Percentiles rank a stretch among this genome's conserved stretches.
Conservation (phyloP, 345 rosid genomes). For the Bruguiera sexangula region DNA sequence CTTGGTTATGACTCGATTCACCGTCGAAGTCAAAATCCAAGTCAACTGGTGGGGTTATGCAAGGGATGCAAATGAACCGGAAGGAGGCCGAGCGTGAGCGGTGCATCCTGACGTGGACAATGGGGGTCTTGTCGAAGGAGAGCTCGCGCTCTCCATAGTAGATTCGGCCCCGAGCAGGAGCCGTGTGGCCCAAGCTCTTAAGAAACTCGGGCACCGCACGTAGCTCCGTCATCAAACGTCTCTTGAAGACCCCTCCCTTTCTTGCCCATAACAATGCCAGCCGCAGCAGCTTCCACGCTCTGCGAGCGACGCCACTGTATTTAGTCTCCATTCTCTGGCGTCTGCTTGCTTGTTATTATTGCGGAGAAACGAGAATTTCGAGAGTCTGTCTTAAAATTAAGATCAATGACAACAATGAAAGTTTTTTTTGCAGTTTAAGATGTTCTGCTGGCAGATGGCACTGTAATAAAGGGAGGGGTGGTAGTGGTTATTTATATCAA, state of each 20-base stretch:
- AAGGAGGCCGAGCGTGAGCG: constrained; percentile 59
- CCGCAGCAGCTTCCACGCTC: constrained; percentile 56
- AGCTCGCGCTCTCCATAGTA: constrained; percentile 64
- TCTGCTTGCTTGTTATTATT: too few relatives aligned
- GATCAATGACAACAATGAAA: too few relatives aligned
- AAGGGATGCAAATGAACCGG: constrained; percentile 62
- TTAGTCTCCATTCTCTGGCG: constrained; percentile 33
- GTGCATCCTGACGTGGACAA: constrained; percentile 60
- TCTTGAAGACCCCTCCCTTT: constrained; percentile 64
- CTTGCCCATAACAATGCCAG: constrained; percentile 62
- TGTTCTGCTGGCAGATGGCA: too few relatives aligned
- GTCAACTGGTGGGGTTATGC: constrained; percentile 52
- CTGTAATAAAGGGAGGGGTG: too few relatives aligned
- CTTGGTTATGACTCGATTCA: not conserved
- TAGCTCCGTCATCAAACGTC: constrained; percentile 47
- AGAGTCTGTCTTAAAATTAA: too few relatives aligned
- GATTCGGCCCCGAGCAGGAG: constrained; percentile 22
- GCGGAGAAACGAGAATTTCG: too few relatives aligned
- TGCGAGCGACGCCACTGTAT: constrained; percentile 17
- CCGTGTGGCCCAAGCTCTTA: constrained; percentile 34
- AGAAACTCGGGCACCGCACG: constrained; percentile 52
- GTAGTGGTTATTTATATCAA: too few relatives aligned
- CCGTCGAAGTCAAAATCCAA: constrained; percentile 23
- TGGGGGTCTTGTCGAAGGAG: constrained; percentile 83
- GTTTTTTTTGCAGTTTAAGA: too few relatives aligned